Evolutionary conservation across 371 early-diverging fungal species (phyloP).

Genomic region (Rhizopus delemar): DNA sequence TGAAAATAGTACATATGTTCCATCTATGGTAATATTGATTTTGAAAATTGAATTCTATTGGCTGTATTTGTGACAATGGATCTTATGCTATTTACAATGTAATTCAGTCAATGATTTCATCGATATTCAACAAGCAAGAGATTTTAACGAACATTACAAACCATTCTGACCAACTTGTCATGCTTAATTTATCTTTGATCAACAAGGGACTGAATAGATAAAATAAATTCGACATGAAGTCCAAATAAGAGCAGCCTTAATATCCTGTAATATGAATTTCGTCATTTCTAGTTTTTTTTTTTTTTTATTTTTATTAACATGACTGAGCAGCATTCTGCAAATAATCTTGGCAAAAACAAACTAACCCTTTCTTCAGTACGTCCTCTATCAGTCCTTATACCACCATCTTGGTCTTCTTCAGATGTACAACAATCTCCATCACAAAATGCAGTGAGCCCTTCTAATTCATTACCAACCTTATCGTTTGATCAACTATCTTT

Average conservation of each 20-base stretch:
- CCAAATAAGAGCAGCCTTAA: not conserved
- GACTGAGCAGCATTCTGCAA: not conserved
- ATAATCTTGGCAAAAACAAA: not conserved
- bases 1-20: no score
- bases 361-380: slow-evolving; percentile 6
- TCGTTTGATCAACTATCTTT: slow-evolving; percentile 38
- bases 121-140: no score
- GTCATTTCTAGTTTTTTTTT: not conserved
- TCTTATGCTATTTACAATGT: no score
- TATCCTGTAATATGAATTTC: not conserved
- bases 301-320: not conserved
- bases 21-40: no score
- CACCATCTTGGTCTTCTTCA: slow-evolving; percentile 9
- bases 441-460: slow-evolving; percentile 1
- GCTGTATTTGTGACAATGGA: no score
- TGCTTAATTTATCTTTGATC: no score
- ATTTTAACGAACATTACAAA: no score
- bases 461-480: slow-evolving; percentile 11
- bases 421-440: not conserved
- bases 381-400: slow-evolving; percentile 23
- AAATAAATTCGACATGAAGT: no score
- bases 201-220: no score
- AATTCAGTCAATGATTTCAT: no score
- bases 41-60: no score
- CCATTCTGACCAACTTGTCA: no score